Percentiles rank a stretch among this genome's conserved stretches.
These are phyloP conservation scores for Arthrobotrys iridis DNA, from an alignment of 2,329 filamentous ascomycete species.

Conservation along the genomic window DNA sequence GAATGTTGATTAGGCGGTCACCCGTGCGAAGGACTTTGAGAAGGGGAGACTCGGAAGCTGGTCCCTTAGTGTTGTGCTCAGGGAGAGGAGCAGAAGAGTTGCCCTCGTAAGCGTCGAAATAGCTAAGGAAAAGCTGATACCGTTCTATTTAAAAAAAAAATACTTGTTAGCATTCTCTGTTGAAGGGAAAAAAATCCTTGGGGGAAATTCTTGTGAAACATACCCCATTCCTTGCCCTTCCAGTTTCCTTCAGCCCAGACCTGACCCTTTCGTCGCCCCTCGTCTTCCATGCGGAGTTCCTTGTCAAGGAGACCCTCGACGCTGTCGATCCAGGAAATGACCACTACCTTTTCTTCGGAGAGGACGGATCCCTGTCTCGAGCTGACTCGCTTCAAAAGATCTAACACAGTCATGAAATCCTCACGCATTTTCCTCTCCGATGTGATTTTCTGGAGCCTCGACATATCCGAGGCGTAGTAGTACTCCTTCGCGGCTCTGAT, in stretches of 20 bases:
- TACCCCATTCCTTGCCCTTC: constrained; percentile 73
- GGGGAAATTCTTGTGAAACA: constrained; percentile 51
- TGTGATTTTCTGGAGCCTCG: constrained; percentile 85
- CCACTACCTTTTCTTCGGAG: constrained; percentile 78
- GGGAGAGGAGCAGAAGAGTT: constrained; percentile 48
- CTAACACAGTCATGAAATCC: constrained; percentile 85
- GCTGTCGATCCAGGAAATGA: constrained; percentile 80
- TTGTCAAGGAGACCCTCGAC: constrained; percentile 79
- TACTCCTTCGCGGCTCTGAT: constrained; percentile 96
- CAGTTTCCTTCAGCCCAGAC: constrained; percentile 84
- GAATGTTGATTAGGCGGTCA: constrained; percentile 81
- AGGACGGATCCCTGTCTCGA: constrained; percentile 81
- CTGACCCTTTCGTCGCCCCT: constrained; percentile 74
- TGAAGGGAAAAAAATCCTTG: constrained; percentile 56
- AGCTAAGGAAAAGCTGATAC: constrained; percentile 59
- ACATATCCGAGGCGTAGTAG: constrained; percentile 89
- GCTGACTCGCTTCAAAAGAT: constrained; percentile 91
- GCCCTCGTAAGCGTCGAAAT: constrained; percentile 56
- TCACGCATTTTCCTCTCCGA: constrained; percentile 84
- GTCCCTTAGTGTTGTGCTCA: constrained; percentile 55
- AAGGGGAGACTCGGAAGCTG: constrained; percentile 75
- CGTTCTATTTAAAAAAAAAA: constrained; percentile 56
- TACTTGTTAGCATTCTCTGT: constrained; percentile 41
- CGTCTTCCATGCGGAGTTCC: constrained; percentile 80
- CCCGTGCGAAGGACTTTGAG: constrained; percentile 79